Conservation (phyloP, 1,284 basidiomycete species). For the Ustilago cynodontis region DNA sequence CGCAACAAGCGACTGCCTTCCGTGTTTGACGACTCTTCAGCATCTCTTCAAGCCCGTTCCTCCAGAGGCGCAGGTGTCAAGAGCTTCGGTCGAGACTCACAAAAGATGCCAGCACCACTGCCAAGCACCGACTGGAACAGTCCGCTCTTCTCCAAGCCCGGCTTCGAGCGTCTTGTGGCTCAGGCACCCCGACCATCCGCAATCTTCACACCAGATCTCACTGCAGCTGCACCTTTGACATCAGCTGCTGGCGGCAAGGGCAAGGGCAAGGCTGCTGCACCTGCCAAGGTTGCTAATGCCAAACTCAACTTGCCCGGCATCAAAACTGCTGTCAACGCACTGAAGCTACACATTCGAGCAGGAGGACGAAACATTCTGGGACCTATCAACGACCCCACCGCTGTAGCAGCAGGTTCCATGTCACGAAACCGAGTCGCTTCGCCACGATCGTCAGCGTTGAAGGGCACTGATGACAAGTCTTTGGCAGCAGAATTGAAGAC, state of each 20-base stretch:
- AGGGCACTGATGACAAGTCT: slow-evolving; percentile 22
- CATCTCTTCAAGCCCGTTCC: slow-evolving; percentile 5
- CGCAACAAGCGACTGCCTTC: slow-evolving; percentile 39
- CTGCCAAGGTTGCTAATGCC: slow-evolving; percentile 12
- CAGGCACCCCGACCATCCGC: slow-evolving; percentile 24
- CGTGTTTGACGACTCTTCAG: slow-evolving; percentile 30
- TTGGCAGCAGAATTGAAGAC: slow-evolving; percentile 34
- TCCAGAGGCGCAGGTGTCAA: slow-evolving; percentile 9
- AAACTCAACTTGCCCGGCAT: slow-evolving; percentile 41
- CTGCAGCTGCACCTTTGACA: slow-evolving; percentile 19
- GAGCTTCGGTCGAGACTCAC: neutral
- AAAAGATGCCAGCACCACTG: slow-evolving; percentile 24
- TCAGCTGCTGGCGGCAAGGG: slow-evolving; percentile 30
- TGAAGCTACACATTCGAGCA: slow-evolving; percentile 43
- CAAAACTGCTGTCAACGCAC: slow-evolving; percentile 41
- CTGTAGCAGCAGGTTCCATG: slow-evolving; percentile 18
- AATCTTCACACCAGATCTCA: slow-evolving; percentile 26
- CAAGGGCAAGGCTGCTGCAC: slow-evolving; percentile 28
- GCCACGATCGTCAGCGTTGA: neutral
- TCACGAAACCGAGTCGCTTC: slow-evolving; percentile 14
- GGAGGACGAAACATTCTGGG: slow-evolving; percentile 41
- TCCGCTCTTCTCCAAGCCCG: slow-evolving; percentile 32
- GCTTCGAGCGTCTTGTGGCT: slow-evolving; percentile 31
- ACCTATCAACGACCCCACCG: slow-evolving; percentile 30
- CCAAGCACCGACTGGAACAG: slow-evolving; percentile 47